These are phyloP conservation scores for Termitomyces bulborhizus DNA, from an alignment of 768 basidiomycete genomes.

Conservation along the genomic window DNA sequence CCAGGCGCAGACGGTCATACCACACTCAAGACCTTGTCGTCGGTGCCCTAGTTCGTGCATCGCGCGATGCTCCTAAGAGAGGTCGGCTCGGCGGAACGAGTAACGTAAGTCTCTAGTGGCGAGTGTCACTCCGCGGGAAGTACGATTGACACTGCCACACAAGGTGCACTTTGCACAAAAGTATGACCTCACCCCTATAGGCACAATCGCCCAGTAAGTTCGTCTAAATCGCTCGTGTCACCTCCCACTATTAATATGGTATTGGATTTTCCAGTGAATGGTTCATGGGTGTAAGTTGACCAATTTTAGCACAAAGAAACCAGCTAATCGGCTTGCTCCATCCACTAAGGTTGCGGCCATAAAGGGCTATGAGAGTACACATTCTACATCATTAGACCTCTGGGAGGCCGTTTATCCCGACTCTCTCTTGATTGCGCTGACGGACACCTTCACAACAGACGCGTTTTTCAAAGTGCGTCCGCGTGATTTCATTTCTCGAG, in stretches of 20 bases:
- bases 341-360: constrained; percentile 68
- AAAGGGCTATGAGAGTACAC: constrained; percentile 74
- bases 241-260: not conserved
- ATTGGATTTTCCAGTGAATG: constrained; percentile 53
- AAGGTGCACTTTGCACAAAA: constrained; percentile 84
- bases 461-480: constrained; percentile 70
- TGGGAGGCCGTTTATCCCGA: constrained; percentile 78
- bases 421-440: constrained; percentile 68
- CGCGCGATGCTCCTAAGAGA: constrained; percentile 35
- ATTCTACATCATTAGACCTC: constrained; percentile 66
- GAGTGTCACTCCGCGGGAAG: constrained; percentile 1
- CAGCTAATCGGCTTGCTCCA: constrained; percentile 1
- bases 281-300: constrained; percentile 74
- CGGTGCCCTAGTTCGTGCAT: constrained; percentile 58
- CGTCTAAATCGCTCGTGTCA: not conserved
- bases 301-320: not conserved
- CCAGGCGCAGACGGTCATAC: constrained; percentile 72
- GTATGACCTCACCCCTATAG: constrained; percentile 59
- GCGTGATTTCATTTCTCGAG: not conserved
- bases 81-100: constrained; percentile 80
- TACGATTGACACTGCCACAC: not conserved
- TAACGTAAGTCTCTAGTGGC: constrained; percentile 51
- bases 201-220: constrained; percentile 83
- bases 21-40: constrained; percentile 75
- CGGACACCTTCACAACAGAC: constrained; percentile 90